Evolutionary conservation across 805 yeast genomes (phyloP), one percentile per base, ranked within the genome.

Genomic region (Tetrapisispora arboricola): DNA sequence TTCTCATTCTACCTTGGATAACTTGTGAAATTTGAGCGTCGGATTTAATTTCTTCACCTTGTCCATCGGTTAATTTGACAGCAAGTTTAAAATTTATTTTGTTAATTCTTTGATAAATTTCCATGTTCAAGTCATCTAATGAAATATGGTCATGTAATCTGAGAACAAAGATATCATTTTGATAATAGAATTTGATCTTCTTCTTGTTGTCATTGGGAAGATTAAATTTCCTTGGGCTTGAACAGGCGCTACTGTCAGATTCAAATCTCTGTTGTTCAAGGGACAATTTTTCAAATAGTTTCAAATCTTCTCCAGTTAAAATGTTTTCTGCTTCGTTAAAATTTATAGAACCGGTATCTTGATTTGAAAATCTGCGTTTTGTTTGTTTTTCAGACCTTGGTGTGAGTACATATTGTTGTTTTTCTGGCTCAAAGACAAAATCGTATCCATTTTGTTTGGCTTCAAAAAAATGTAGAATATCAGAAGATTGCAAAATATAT

Each of bases 111-210:
- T 73, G 72, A 38, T 60, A 61, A 38, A 78, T 67, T 53, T 75
- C 77, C 25, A 63, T 55, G 46, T 69, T 68, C 44, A 78, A 54
- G 43, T 74, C 81, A 26, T 62, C 65, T 34, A 73, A 56, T 6
- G 73, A 62, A 38, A 71, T 69, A 45, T 63, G 66, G 12, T 66
- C 54, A 24, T 76, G 75, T 29, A 78, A 63, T 43, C 76, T 59
- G 32, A 84, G 66, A 1, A 86, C 92, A 65, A 83, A 84, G 12
- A 84, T 84, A 54, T 84, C 94, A 53, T 82, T 88, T 44, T 78
- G 79, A 54, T 76, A 82, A 57, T 78, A 84, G 50, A 84, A 80
- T 57, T 84, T 84, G 39, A 83, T 73, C 58, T 83, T 84, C 10
- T 20, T 15, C 21, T 37, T 37, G n/a, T 26, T 21, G 15, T 32